Percentiles rank a stretch among this genome's conserved stretches.
phyloP scores from a whole-genome alignment of 768 basidiomycete species.

The Boletellus emodensis region DNA sequence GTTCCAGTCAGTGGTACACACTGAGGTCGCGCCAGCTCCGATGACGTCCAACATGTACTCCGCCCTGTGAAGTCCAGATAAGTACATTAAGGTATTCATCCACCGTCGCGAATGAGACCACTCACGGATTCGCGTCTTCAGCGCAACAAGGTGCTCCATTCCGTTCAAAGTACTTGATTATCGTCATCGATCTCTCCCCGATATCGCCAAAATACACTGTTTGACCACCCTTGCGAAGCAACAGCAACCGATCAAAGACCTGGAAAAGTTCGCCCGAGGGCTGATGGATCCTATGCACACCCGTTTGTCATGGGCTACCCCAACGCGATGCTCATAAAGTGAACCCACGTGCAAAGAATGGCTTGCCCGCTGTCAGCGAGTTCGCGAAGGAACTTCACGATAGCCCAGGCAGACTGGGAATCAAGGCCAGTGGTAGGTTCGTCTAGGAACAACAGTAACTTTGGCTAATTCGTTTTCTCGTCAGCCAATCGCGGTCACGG shows the following conservation, averaged over 20 bases:
- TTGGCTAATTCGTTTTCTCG: constrained; percentile 25
- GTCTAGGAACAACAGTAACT: constrained; percentile 53
- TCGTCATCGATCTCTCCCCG: constrained; percentile 18
- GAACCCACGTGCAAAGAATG: constrained; percentile 50
- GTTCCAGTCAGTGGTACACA: constrained; percentile 46
- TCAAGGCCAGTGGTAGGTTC: constrained; percentile 59
- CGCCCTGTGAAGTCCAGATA: constrained; percentile 29
- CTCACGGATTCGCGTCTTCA: constrained; percentile 24
- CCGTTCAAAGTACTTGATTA: constrained; percentile 23
- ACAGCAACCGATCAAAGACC: constrained; percentile 46
- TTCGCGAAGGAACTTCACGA: constrained; percentile 46
- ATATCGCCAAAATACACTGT: constrained; percentile 64
- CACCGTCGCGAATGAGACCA: neutral
- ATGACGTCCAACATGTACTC: constrained; percentile 52
- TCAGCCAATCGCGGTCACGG: neutral
- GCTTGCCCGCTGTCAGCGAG: constrained; percentile 53
- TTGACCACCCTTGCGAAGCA: constrained; percentile 52
- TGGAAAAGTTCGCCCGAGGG: constrained; percentile 51
- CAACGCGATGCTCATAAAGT: neutral
- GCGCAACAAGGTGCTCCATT: constrained; percentile 20
- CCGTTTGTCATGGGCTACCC: neutral
- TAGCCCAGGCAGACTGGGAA: constrained; percentile 49
- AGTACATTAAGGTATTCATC: neutral
- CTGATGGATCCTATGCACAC: constrained; percentile 18
- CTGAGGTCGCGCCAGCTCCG: constrained; percentile 52